Percentiles rank a stretch among this genome's conserved stretches.
Conservation (phyloP, 768 basidiomycete genomes). For the Xerocomellus chrysenteron region DNA sequence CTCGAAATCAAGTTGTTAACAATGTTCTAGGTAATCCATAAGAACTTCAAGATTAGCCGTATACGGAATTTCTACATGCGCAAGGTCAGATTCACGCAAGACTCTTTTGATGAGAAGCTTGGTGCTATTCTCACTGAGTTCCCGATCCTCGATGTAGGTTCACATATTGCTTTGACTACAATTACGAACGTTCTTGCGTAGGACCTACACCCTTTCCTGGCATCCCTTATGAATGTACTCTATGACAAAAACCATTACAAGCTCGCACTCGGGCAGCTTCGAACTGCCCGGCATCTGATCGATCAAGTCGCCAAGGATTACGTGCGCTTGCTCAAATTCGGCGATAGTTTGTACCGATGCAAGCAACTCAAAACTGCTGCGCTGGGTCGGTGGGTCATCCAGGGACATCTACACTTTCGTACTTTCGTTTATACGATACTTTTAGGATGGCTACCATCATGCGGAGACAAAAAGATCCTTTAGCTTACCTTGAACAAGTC, state of each 20-base stretch:
- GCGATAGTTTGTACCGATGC: slow-evolving; percentile 95
- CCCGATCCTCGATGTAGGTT: slow-evolving; percentile 91
- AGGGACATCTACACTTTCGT: background rate
- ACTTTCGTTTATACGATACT: background rate
- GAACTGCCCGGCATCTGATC: slow-evolving; percentile 93
- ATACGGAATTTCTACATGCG: slow-evolving; percentile 99
- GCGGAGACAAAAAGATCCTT: slow-evolving; percentile 96
- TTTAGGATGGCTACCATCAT: slow-evolving; percentile 96
- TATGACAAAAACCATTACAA: slow-evolving; percentile 99
- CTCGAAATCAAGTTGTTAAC: slow-evolving; percentile 4
- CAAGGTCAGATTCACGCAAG: slow-evolving; percentile 99
- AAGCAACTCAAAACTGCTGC: slow-evolving; percentile 98
- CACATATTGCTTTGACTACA: background rate
- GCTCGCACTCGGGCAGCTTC: slow-evolving; percentile 94
- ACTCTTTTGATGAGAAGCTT: slow-evolving; percentile 94
- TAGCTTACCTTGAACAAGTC: slow-evolving; percentile 98
- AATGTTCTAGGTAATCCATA: slow-evolving; percentile 81
- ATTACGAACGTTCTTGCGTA: slow-evolving; percentile 23
- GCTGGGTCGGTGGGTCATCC: slow-evolving; percentile 77
- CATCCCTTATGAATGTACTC: slow-evolving; percentile 94
- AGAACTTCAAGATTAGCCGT: slow-evolving; percentile 99
- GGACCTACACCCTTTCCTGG: slow-evolving; percentile 95
- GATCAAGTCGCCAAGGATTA: slow-evolving; percentile 98
- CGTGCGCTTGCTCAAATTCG: slow-evolving; percentile 94
- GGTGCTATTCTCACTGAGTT: slow-evolving; percentile 93